These are phyloP conservation scores for Pisolithus microcarpus DNA, from an alignment of 768 basidiomycete genomes.

Conservation along the genomic window DNA sequence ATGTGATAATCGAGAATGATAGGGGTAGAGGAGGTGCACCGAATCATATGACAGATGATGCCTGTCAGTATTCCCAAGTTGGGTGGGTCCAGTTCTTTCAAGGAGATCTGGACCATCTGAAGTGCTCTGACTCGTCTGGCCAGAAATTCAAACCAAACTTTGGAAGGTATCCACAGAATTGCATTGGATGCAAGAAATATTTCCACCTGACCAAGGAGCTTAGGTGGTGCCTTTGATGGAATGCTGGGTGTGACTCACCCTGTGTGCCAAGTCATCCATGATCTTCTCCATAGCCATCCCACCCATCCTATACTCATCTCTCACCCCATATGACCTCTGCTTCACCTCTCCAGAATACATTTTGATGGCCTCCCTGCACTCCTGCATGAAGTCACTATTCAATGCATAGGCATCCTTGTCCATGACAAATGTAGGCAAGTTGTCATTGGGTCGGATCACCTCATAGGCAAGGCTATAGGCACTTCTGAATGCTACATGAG, in stretches of 20 bases:
- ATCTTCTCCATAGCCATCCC: too few relatives aligned
- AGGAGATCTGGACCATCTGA: too few relatives aligned
- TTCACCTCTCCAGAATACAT: too few relatives aligned
- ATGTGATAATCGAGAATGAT: conserved; percentile 10
- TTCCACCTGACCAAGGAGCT: too few relatives aligned
- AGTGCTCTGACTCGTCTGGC: too few relatives aligned
- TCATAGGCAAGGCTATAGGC: conserved; percentile 8
- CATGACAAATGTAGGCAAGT: conserved; percentile 1
- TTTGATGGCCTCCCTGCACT: not conserved
- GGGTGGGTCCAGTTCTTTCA: not conserved
- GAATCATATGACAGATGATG: conserved; percentile 3
- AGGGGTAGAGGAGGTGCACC: not conserved
- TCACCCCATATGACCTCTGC: too few relatives aligned
- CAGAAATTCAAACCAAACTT: too few relatives aligned
- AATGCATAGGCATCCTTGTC: conserved; percentile 1
- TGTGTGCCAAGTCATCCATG: too few relatives aligned
- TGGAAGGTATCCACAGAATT: too few relatives aligned
- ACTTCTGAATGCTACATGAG: conserved; percentile 9
- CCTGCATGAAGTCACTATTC: not conserved
- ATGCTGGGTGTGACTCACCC: not conserved
- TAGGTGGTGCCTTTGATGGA: too few relatives aligned
- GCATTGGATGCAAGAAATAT: too few relatives aligned
- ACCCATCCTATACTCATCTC: too few relatives aligned
- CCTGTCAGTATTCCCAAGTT: conserved; percentile 9
- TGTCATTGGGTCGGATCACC: conserved; percentile 2